Percentiles rank a stretch among this genome's conserved stretches.
Evolutionary conservation across 2,329 filamentous ascomycete genomes (phyloP).

Genomic region (Teratosphaeriaceae sp.): DNA sequence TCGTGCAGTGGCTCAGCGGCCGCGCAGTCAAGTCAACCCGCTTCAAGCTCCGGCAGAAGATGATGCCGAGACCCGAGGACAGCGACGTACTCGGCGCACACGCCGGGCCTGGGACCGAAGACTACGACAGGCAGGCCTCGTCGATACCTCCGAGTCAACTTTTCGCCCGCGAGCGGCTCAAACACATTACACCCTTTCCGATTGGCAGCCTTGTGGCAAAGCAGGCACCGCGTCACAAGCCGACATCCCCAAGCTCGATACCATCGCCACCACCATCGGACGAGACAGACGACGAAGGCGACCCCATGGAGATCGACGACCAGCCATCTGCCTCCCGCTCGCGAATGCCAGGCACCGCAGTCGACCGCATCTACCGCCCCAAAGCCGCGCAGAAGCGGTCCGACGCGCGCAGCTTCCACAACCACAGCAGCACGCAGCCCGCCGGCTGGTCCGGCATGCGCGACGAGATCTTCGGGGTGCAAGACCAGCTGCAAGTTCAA

Average conservation of each 20-base stretch:
- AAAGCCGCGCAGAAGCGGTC: slow-evolving; percentile 34
- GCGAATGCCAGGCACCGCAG: slow-evolving; percentile 11
- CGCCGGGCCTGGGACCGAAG: slow-evolving; percentile 20
- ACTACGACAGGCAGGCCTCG: slow-evolving; percentile 19
- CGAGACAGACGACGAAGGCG: slow-evolving; percentile 30
- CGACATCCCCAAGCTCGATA: slow-evolving; percentile 9
- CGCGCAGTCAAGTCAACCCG: slow-evolving; percentile 18
- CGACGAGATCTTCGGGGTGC: slow-evolving; percentile 20
- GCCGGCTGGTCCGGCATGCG: slow-evolving; percentile 19
- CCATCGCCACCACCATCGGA: slow-evolving; percentile 17
- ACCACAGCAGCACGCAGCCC: slow-evolving; percentile 26
- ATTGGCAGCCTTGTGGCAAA: slow-evolving; percentile 27
- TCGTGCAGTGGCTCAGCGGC: slow-evolving; percentile 26
- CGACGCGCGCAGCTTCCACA: slow-evolving; percentile 38
- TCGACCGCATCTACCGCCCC: slow-evolving; percentile 21
- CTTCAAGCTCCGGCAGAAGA: slow-evolving; percentile 25
- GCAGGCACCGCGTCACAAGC: slow-evolving; percentile 9
- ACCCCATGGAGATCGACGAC: slow-evolving; percentile 71
- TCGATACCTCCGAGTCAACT: slow-evolving; percentile 22
- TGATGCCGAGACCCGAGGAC: slow-evolving; percentile 28
- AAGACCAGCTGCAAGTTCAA: slow-evolving; percentile 13
- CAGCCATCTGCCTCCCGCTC: slow-evolving; percentile 10
- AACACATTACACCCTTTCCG: slow-evolving; percentile 28
- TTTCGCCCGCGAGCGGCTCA: slow-evolving; percentile 13
- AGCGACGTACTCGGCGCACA: slow-evolving; percentile 20